phyloP scores from a whole-genome alignment of 371 early-diverging fungal species.

The Mortierella sp. region DNA sequence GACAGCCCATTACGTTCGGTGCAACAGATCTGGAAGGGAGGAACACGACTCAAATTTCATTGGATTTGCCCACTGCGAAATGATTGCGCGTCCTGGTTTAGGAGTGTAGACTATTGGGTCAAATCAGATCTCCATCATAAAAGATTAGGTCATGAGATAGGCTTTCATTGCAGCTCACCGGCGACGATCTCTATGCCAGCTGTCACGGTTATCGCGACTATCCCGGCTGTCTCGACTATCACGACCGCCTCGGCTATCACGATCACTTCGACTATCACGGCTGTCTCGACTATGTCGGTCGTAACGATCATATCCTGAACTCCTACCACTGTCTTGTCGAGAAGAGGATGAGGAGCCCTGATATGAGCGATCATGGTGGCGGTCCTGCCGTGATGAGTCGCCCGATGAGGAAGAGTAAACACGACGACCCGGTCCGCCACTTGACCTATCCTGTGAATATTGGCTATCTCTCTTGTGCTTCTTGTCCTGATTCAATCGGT shows the following conservation, averaged over 20 bases:
- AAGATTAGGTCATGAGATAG: background rate
- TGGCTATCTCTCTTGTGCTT: conserved; percentile 16
- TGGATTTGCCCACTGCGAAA: no score
- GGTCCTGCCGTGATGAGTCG: conserved; percentile 8
- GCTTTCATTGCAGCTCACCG: background rate
- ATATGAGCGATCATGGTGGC: conserved; percentile 13
- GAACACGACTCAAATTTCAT: no score
- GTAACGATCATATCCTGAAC: conserved; percentile 25
- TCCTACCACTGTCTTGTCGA: conserved; percentile 15
- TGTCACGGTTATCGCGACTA: conserved; percentile 42
- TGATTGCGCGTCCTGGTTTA: no score
- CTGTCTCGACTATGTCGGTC: conserved; percentile 7
- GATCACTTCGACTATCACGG: conserved; percentile 33
- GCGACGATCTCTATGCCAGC: conserved; percentile 30
- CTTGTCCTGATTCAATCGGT: conserved; percentile 20
- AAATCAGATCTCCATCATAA: background rate
- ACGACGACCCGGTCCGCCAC: background rate
- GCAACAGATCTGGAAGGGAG: no score
- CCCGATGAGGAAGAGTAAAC: background rate
- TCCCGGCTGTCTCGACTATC: conserved; percentile 27
- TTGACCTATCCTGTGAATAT: conserved; percentile 4
- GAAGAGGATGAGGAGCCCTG: conserved; percentile 5
- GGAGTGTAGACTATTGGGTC: no score
- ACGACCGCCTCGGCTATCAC: conserved; percentile 18
- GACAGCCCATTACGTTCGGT: no score